These are phyloP conservation scores for Cordyceps cicadae DNA, from an alignment of 2,329 filamentous ascomycete genomes.

Conservation along the genomic window DNA sequence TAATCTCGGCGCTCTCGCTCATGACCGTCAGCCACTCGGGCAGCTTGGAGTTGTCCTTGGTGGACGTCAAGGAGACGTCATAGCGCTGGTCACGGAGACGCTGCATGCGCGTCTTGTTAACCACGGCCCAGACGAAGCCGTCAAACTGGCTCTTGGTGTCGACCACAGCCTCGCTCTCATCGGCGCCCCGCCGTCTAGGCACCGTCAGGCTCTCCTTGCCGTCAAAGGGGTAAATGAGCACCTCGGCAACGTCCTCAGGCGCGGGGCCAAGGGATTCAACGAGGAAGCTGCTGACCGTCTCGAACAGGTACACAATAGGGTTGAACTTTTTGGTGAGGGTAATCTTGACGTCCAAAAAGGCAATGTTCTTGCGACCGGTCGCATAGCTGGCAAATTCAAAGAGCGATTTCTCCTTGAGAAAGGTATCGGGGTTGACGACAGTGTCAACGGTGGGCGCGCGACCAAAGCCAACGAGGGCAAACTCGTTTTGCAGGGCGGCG, in stretches of 20 bases:
- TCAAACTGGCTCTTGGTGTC: conserved; percentile 66
- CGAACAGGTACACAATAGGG: conserved; percentile 54
- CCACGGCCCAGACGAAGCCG: conserved; percentile 87
- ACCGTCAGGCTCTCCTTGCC: conserved; percentile 78
- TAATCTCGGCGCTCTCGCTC: conserved; percentile 95
- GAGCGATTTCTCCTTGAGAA: conserved; percentile 79
- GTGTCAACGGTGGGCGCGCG: conserved; percentile 43
- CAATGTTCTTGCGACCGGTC: conserved; percentile 84
- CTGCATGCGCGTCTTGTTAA: conserved; percentile 94
- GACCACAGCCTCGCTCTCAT: conserved; percentile 36
- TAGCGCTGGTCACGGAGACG: conserved; percentile 84
- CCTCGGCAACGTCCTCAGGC: conserved; percentile 66
- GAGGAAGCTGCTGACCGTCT: conserved; percentile 65
- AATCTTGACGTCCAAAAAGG: conserved; percentile 80
- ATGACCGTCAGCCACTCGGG: conserved; percentile 87
- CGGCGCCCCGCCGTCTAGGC: conserved; percentile 52
- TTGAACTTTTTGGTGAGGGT: conserved; percentile 82
- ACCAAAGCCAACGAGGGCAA: conserved; percentile 76
- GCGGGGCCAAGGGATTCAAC: conserved; percentile 62
- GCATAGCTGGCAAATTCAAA: conserved; percentile 84
- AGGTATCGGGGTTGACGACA: conserved; percentile 27
- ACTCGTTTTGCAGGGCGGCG: conserved; percentile 67
- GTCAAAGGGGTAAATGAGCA: conserved; percentile 79
- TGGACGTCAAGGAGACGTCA: conserved; percentile 84
- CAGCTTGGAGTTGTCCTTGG: conserved; percentile 86